Conservation (phyloP, 805 yeast genomes). For the Starmera amethionina region DNA sequence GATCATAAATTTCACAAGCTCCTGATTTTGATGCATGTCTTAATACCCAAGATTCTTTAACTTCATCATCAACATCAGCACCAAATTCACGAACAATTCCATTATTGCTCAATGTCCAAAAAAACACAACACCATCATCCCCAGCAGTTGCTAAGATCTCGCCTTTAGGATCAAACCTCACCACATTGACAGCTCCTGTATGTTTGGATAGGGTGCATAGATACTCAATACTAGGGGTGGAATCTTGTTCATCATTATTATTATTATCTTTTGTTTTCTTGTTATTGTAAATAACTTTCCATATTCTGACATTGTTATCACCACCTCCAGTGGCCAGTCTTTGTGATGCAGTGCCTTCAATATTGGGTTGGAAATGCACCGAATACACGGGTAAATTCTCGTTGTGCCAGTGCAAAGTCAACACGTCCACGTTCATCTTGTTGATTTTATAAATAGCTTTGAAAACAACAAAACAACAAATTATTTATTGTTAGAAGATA, state of each 20-base stretch:
- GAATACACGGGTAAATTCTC: constrained; percentile 68
- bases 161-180: constrained; percentile 69
- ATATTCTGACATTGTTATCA: constrained; percentile 74
- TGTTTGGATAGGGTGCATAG: constrained; percentile 77
- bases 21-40: constrained; percentile 49
- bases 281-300: constrained; percentile 21
- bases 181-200: constrained; percentile 90
- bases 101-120: constrained; percentile 61
- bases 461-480: too few species aligned
- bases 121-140: constrained; percentile 82
- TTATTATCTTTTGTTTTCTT: constrained; percentile 1
- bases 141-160: constrained; percentile 78
- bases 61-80: constrained; percentile 34
- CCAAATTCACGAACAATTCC: constrained; percentile 50
- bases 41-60: constrained; percentile 67
- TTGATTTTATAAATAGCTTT: too few species aligned
- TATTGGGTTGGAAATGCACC: constrained; percentile 47
- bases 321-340: constrained; percentile 91
- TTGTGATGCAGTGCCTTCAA: constrained; percentile 14
- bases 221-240: constrained; percentile 46
- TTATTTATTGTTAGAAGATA: too few species aligned
- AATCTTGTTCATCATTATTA: constrained; percentile 22
- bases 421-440: constrained; percentile 31
- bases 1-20: constrained; percentile 75
- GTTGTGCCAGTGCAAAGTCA: constrained; percentile 66